Evolutionary conservation across 2,329 filamentous ascomycete species (phyloP).

Genomic region (Penicillium sp.): DNA sequence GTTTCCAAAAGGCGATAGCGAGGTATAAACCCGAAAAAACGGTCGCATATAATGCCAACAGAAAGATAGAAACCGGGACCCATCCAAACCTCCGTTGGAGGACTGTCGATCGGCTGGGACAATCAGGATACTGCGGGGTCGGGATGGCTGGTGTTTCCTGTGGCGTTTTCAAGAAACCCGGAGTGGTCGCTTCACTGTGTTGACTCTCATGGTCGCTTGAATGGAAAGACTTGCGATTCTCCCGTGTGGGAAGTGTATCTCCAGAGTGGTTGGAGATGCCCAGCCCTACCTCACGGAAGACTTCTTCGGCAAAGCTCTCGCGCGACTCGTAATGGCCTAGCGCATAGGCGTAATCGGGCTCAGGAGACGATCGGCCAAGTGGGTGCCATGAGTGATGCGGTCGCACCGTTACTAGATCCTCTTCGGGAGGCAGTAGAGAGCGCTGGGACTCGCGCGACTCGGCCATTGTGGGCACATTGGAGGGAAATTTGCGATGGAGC

Average conservation of each 20-base stretch:
- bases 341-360: conserved; percentile 9
- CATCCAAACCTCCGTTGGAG: conserved; percentile 35
- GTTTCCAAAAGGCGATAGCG: conserved; percentile 60
- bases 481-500: not conserved
- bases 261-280: conserved; percentile 15
- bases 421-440: conserved; percentile 13
- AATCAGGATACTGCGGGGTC: conserved; percentile 17
- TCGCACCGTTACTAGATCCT: conserved; percentile 11
- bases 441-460: conserved; percentile 17
- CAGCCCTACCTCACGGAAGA: conserved; percentile 19
- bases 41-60: conserved; percentile 41
- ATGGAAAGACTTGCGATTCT: conserved; percentile 5
- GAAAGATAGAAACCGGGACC: conserved; percentile 36
- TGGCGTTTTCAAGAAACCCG: conserved; percentile 14
- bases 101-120: conserved; percentile 31
- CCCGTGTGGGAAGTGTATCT: conserved; percentile 8
- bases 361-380: conserved; percentile 11
- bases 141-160: conserved; percentile 7
- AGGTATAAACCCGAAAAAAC: conserved; percentile 57
- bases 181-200: conserved; percentile 1
- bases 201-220: not conserved
- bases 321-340: conserved; percentile 4
- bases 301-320: conserved; percentile 18
- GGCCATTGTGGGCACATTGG: conserved; percentile 8
- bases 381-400: conserved; percentile 22